phyloP scores from a whole-genome alignment of 2,329 filamentous ascomycete genomes.

The Chrysosporium queenslandicum region DNA sequence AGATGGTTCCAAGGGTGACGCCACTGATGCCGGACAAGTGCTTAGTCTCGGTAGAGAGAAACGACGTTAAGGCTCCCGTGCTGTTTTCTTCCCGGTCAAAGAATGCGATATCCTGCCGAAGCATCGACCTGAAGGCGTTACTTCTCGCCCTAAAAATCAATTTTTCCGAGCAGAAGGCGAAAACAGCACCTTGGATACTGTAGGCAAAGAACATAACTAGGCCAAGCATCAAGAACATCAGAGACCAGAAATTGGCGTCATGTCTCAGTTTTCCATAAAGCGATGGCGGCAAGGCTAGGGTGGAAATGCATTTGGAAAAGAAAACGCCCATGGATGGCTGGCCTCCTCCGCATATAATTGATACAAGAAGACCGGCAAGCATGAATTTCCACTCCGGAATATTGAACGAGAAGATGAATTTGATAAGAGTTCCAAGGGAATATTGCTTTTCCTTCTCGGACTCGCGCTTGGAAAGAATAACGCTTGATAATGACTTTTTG shows the following conservation, averaged over 20 bases:
- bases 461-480: slow-evolving; percentile 52
- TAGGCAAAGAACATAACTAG: slow-evolving; percentile 62
- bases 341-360: slow-evolving; percentile 66
- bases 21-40: slow-evolving; percentile 82
- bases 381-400: slow-evolving; percentile 59
- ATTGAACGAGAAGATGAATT: slow-evolving; percentile 73
- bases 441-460: slow-evolving; percentile 50
- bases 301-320: slow-evolving; percentile 77
- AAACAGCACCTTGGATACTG: slow-evolving; percentile 57
- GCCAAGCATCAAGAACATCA: slow-evolving; percentile 81
- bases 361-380: slow-evolving; percentile 61
- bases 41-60: slow-evolving; percentile 81
- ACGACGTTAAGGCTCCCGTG: slow-evolving; percentile 76
- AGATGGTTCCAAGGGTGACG: slow-evolving; percentile 72
- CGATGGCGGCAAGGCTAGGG: slow-evolving; percentile 49
- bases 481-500: slow-evolving; percentile 54
- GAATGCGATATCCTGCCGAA: slow-evolving; percentile 85
- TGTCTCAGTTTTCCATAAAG: slow-evolving; percentile 51
- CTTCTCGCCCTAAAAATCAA: slow-evolving; percentile 76
- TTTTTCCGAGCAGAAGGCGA: slow-evolving; percentile 78
- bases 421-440: slow-evolving; percentile 64
- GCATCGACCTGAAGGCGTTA: slow-evolving; percentile 71
- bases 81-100: slow-evolving; percentile 87
- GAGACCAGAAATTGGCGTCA: slow-evolving; percentile 73
- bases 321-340: slow-evolving; percentile 71